Conservation (phyloP, 2,329 filamentous ascomycete genomes). For the Leptographium radiaticola region DNA sequence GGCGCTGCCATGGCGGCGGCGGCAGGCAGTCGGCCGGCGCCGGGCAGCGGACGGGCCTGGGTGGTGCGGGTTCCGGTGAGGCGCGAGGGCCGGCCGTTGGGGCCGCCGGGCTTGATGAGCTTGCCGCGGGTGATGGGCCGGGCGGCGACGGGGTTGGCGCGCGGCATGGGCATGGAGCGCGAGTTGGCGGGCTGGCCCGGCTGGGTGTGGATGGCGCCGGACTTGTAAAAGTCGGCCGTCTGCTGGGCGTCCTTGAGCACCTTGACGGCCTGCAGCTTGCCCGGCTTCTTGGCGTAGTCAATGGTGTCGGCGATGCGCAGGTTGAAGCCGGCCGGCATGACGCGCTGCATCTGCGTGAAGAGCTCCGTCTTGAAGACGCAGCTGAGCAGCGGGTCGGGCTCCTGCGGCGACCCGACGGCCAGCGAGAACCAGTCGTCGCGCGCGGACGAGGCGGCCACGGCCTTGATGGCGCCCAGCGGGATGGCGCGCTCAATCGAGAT, state of each 20-base stretch:
- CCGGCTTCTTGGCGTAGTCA: slow-evolving; percentile 96
- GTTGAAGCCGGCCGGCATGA: slow-evolving; percentile 67
- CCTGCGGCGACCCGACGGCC: slow-evolving; percentile 77
- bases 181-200: slow-evolving; percentile 75
- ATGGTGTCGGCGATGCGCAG: slow-evolving; percentile 75
- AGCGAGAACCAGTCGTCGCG: slow-evolving; percentile 97
- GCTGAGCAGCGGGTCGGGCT: slow-evolving; percentile 84
- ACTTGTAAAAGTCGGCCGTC: slow-evolving; percentile 81
- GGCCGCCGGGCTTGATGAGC: slow-evolving; percentile 82
- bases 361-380: slow-evolving; percentile 96
- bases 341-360: slow-evolving; percentile 77
- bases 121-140: slow-evolving; percentile 90
- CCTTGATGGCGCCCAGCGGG: slow-evolving; percentile 78
- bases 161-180: slow-evolving; percentile 70
- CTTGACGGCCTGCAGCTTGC: slow-evolving; percentile 81
- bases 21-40: slow-evolving; percentile 2
- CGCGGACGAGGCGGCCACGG: slow-evolving; percentile 63
- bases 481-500: slow-evolving; percentile 74
- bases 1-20: neutral
- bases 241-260: slow-evolving; percentile 75
- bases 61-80: slow-evolving; percentile 37
- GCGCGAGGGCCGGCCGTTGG: slow-evolving; percentile 66
- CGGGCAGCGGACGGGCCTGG: slow-evolving; percentile 22
- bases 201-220: slow-evolving; percentile 74
- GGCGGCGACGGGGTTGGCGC: slow-evolving; percentile 71